Evolutionary conservation across 2,329 filamentous ascomycete species (phyloP).

Genomic region (Tothia fuscella): DNA sequence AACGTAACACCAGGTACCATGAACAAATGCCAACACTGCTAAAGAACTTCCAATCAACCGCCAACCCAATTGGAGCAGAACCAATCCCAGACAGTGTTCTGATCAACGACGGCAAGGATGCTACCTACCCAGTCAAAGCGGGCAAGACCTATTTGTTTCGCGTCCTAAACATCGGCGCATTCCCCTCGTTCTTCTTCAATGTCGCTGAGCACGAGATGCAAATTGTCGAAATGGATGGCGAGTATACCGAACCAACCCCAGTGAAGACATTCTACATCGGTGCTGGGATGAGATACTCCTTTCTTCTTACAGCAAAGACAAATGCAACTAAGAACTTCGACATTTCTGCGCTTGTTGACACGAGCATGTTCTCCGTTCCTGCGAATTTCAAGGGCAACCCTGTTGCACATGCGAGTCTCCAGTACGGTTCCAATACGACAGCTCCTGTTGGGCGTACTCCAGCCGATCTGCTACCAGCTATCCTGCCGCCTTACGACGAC

Average conservation of each 20-base stretch:
- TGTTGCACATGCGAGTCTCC: neutral
- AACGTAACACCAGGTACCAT: constrained; percentile 33
- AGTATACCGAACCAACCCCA: constrained; percentile 47
- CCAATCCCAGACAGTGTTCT: constrained; percentile 54
- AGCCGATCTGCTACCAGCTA: neutral
- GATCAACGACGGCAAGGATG: constrained; percentile 47
- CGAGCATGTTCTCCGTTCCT: constrained; percentile 1
- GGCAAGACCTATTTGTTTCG: constrained; percentile 52
- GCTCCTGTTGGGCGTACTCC: neutral
- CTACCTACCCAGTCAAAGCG: constrained; percentile 32
- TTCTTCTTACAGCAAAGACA: constrained; percentile 50
- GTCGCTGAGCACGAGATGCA: constrained; percentile 54
- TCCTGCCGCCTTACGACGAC: constrained; percentile 66
- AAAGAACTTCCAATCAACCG: constrained; percentile 34
- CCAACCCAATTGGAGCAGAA: constrained; percentile 38
- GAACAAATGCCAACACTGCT: constrained; percentile 37
- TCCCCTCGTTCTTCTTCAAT: constrained; percentile 59
- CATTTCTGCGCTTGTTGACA: constrained; percentile 40
- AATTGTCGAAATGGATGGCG: constrained; percentile 60
- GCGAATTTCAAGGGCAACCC: neutral
- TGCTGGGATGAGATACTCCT: constrained; percentile 59
- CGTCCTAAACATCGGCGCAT: constrained; percentile 52
- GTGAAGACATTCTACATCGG: constrained; percentile 44
- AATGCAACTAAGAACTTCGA: constrained; percentile 45
- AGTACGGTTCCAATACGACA: constrained; percentile 1